These are phyloP conservation scores for Xenoacremonium recifei DNA, from an alignment of 2,329 filamentous ascomycete species.

Conservation along the genomic window DNA sequence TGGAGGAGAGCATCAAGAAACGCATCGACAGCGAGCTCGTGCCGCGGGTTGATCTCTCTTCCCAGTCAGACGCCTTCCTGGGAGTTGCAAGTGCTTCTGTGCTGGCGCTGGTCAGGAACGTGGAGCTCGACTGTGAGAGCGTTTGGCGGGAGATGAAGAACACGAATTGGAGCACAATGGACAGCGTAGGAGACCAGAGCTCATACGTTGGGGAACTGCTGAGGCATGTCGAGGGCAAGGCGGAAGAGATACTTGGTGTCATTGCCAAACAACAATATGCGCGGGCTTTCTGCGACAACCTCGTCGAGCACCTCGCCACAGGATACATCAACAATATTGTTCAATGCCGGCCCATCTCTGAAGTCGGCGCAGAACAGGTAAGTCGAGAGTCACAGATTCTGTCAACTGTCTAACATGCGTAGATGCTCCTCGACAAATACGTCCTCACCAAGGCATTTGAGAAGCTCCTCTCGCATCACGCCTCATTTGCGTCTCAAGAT, in stretches of 20 bases:
- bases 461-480: slow-evolving; percentile 65
- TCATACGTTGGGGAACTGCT: slow-evolving; percentile 85
- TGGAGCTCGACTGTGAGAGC: slow-evolving; percentile 79
- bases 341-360: slow-evolving; percentile 85
- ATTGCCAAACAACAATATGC: slow-evolving; percentile 92
- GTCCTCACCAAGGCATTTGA: slow-evolving; percentile 78
- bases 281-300: slow-evolving; percentile 88
- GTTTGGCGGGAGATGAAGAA: slow-evolving; percentile 98
- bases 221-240: slow-evolving; percentile 66
- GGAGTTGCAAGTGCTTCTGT: slow-evolving; percentile 89
- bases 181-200: slow-evolving; percentile 90
- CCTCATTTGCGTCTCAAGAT: slow-evolving; percentile 41
- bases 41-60: slow-evolving; percentile 80
- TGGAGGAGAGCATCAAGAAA: slow-evolving; percentile 92
- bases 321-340: slow-evolving; percentile 82
- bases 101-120: slow-evolving; percentile 76
- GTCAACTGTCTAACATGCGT: not conserved
- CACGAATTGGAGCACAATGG: slow-evolving; percentile 91
- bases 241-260: slow-evolving; percentile 71
- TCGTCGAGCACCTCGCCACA: slow-evolving; percentile 83
- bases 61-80: slow-evolving; percentile 92
- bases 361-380: slow-evolving; percentile 90
- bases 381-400: slow-evolving; percentile 8
- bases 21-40: slow-evolving; percentile 79
- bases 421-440: slow-evolving; percentile 97